Base-by-base conservation (phyloP, 441 rosid species). In the Jatropha podagrica region DNA sequence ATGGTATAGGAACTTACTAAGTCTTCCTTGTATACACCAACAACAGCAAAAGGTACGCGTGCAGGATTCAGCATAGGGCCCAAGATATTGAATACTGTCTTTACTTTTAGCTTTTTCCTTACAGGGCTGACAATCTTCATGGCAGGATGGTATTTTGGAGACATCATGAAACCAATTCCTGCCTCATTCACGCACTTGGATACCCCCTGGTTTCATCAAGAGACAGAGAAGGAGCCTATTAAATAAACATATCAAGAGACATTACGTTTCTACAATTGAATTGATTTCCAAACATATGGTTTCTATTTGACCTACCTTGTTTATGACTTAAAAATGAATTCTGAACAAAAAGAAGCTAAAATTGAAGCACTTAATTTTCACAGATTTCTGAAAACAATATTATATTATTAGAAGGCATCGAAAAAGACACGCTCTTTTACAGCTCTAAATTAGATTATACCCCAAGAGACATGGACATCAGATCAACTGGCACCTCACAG, bases 1-100 rank as follows among this genome's bases (percentile, higher is more conserved):
- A 72, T 44, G 18, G 40, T 52, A 41, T 1, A 63, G 75, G 66
- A 18, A 84, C 89, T 83, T 84, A 96, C 99, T 76, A 96, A 78
- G 59, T 88, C 86, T 79, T 92, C 91, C 73, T 78, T 83, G 86
- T 80, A 96, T 60, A 96, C 98, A 76, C 99, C 99, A 68, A 92
- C 98, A 65, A 94, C 98, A 67, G 95, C 95, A 74, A 81, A 96
- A 42, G 93, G 90, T 18, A 89, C 97, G 10, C 84, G 71, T 48
- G 96, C 98, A 72, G 99, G 99, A 86, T 92, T 94, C 80, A 96
- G 79, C 97, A 96, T 83, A 11, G 98, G 99, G 69, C 99, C 99
- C 82, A 96, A 78, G 20, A 90, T 76, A 79, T 96, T 96, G 84
- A 94, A 96, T 49, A 94, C 91, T 0, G 99, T 94, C 84, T 88